Percentiles rank a stretch among this genome's conserved stretches.
Evolutionary conservation across 306 rosid genomes (phyloP).

Genomic region (Sphenostylis stenocarpa): DNA sequence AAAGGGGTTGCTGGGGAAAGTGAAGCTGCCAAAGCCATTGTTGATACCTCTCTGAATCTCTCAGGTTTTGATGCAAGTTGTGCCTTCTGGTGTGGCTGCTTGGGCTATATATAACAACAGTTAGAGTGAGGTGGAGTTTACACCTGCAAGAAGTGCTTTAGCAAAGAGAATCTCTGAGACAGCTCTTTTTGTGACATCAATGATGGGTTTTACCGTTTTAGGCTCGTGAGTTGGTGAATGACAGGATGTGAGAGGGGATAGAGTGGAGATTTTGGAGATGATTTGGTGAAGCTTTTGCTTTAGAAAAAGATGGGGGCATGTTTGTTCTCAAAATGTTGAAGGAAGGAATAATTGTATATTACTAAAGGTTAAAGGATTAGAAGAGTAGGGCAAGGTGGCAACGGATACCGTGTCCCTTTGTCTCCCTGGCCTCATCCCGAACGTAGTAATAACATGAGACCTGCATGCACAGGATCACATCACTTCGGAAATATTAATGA

Average conservation of each 20-base stretch:
- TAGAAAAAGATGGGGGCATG: conserved; percentile 18
- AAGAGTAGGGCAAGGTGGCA: not conserved
- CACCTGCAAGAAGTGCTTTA: not conserved
- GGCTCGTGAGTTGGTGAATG: not conserved
- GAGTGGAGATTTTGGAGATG: not conserved
- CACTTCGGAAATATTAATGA: not conserved
- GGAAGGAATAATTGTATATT: conserved; percentile 33
- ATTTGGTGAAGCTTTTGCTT: conserved; percentile 37
- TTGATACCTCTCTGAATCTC: not conserved
- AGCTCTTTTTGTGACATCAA: not conserved
- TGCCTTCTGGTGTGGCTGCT: not conserved
- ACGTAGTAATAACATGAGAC: not conserved
- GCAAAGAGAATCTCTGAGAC: not conserved
- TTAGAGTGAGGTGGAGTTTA: not conserved
- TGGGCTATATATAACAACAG: conserved; percentile 33
- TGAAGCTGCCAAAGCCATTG: conserved; percentile 6
- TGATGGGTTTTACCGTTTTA: not conserved
- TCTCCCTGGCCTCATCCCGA: not conserved
- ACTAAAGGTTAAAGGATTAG: conserved; percentile 22
- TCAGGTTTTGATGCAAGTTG: not conserved
- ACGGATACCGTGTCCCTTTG: not conserved
- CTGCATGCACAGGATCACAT: not conserved
- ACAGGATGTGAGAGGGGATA: not conserved
- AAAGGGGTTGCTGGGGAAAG: not conserved
- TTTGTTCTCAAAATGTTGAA: conserved; percentile 16